These are phyloP conservation scores for Colletotrichum spinosum DNA, from an alignment of 2,329 filamentous ascomycete genomes.

Conservation along the genomic window DNA sequence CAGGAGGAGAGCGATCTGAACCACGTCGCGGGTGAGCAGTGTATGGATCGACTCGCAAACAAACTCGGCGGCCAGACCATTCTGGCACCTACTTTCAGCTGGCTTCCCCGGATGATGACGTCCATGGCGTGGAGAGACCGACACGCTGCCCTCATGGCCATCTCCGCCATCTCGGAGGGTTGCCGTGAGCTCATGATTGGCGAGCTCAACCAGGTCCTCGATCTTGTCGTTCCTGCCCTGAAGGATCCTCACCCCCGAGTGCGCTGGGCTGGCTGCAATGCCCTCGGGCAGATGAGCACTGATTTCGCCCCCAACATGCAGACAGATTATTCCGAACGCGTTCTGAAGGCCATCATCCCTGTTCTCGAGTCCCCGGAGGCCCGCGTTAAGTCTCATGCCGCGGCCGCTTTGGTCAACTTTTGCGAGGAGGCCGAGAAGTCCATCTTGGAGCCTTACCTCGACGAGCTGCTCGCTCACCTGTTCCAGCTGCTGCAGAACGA, in stretches of 20 bases:
- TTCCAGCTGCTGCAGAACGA: slow-evolving; percentile 90
- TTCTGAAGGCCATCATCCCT: slow-evolving; percentile 91
- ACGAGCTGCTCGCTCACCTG: slow-evolving; percentile 85
- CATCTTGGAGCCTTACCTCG: slow-evolving; percentile 92
- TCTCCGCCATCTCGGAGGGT: slow-evolving; percentile 97
- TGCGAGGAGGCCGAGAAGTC: slow-evolving; percentile 97
- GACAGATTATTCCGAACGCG: slow-evolving; percentile 88
- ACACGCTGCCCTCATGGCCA: slow-evolving; percentile 97
- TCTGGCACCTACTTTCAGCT: slow-evolving; percentile 92
- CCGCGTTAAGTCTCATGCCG: slow-evolving; percentile 95
- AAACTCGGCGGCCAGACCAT: slow-evolving; percentile 96
- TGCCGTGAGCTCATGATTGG: slow-evolving; percentile 96
- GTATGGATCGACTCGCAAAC: slow-evolving; percentile 97
- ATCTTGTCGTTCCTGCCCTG: slow-evolving; percentile 92
- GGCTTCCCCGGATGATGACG: slow-evolving; percentile 97
- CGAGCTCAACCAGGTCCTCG: slow-evolving; percentile 92
- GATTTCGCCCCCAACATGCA: slow-evolving; percentile 99
- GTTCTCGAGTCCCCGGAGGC: slow-evolving; percentile 91
- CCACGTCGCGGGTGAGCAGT: slow-evolving; percentile 97
- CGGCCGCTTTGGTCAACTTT: slow-evolving; percentile 98
- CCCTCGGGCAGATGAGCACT: slow-evolving; percentile 99
- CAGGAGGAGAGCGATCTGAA: slow-evolving; percentile 97
- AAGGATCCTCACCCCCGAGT: slow-evolving; percentile 93
- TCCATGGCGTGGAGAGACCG: slow-evolving; percentile 95
- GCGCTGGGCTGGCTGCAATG: slow-evolving; percentile 97